phyloP scores from a whole-genome alignment of 202 grass and related monocot species.

The Panicum virgatum region DNA sequence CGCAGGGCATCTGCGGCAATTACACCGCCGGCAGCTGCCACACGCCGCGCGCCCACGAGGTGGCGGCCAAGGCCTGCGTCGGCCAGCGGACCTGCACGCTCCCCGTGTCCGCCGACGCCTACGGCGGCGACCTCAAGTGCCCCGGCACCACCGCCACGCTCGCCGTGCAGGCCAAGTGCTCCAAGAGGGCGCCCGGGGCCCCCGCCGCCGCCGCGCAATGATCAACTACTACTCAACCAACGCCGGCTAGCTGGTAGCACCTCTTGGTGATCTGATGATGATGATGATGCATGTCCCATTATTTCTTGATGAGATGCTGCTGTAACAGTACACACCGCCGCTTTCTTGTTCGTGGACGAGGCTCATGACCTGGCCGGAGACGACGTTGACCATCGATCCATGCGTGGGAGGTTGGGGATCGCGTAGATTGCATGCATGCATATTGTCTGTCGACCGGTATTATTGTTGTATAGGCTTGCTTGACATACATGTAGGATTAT shows the following conservation, averaged over 20 bases:
- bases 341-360: neutral
- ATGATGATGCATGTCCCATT: neutral
- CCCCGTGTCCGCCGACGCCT: constrained; percentile 45
- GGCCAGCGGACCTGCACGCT: constrained; percentile 64
- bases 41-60: constrained; percentile 40
- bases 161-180: constrained; percentile 84
- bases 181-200: constrained; percentile 37
- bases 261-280: neutral
- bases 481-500: neutral
- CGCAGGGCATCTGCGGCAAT: constrained; percentile 80
- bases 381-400: neutral
- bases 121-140: constrained; percentile 60
- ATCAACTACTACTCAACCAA: neutral
- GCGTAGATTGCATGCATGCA: neutral
- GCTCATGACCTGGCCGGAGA: neutral
- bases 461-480: neutral
- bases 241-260: neutral
- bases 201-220: constrained; percentile 20
- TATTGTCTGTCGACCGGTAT: neutral
- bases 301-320: neutral
- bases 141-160: constrained; percentile 64
- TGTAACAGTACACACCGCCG: neutral
- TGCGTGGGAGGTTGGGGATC: neutral
- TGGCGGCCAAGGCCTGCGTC: constrained; percentile 72
- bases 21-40: constrained; percentile 82